These are phyloP conservation scores for Exidia glandulosa DNA, from an alignment of 768 basidiomycete species.

Conservation along the genomic window DNA sequence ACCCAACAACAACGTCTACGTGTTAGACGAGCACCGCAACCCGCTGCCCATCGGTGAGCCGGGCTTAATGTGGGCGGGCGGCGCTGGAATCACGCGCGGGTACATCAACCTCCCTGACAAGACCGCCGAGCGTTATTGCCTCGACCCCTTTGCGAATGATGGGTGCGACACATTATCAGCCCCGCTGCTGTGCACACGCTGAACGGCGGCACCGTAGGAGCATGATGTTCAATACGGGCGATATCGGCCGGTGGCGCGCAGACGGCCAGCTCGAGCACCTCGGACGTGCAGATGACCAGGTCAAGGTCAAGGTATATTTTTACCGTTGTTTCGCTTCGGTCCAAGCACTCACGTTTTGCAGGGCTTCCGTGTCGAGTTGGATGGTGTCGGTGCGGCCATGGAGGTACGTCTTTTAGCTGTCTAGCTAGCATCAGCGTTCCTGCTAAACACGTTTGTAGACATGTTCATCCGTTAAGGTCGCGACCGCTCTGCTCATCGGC, in stretches of 20 bases:
- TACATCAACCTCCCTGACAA: conserved; percentile 13
- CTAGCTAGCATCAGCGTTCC: too few relatives aligned
- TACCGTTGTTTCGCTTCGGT: not conserved
- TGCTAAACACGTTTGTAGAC: too few relatives aligned
- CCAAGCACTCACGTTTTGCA: not conserved
- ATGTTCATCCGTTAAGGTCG: not conserved
- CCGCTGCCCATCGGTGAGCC: conserved; percentile 8
- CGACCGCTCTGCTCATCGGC: conserved; percentile 9
- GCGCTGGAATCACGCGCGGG: conserved; percentile 11
- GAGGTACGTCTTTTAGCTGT: too few relatives aligned
- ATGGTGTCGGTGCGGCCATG: conserved; percentile 13
- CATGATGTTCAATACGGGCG: conserved; percentile 15
- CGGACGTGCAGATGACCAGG: conserved; percentile 14
- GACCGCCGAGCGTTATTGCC: conserved; percentile 8
- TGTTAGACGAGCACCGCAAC: conserved; percentile 6
- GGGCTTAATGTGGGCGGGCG: conserved; percentile 14
- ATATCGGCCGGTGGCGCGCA: conserved; percentile 11
- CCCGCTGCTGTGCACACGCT: not conserved
- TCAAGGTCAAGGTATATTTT: conserved; percentile 9
- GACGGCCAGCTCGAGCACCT: conserved; percentile 13
- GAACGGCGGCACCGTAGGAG: not conserved
- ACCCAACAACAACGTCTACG: conserved; percentile 30
- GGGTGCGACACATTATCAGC: not conserved
- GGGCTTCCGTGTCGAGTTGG: conserved; percentile 14
- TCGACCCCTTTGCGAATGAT: conserved; percentile 9